These are phyloP conservation scores for Thamnidium elegans DNA, from an alignment of 192 early-diverging fungal genomes.

Conservation along the genomic window DNA sequence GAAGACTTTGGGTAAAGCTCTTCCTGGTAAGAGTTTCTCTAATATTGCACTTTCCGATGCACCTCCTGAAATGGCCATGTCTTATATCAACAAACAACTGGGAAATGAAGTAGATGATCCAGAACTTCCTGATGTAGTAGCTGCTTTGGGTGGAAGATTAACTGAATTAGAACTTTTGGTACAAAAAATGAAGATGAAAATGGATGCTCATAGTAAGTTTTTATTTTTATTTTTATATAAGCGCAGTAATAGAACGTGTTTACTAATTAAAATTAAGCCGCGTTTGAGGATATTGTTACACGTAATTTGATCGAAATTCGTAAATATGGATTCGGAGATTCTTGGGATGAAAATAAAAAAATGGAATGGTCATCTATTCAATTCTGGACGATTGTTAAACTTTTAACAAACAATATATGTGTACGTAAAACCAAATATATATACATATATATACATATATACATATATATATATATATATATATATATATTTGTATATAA, in stretches of 20 bases:
- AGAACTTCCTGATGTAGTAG: slow-evolving; percentile 48
- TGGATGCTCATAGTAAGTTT: slow-evolving; percentile 51
- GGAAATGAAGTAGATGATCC: slow-evolving; percentile 32
- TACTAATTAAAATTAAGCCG: slow-evolving; percentile 44
- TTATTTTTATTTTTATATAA: background rate
- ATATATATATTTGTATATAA: background rate
- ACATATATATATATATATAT: too few species aligned
- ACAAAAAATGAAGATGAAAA: slow-evolving; percentile 81
- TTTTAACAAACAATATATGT: slow-evolving; percentile 56
- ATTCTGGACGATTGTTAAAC: slow-evolving; percentile 84
- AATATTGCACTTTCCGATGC: slow-evolving; percentile 70
- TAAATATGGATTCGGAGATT: slow-evolving; percentile 81
- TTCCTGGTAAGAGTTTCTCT: slow-evolving; percentile 71
- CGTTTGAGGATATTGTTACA: slow-evolving; percentile 80
- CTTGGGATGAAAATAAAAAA: slow-evolving; percentile 37
- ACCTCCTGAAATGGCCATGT: slow-evolving; percentile 54
- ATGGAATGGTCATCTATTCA: slow-evolving; percentile 81
- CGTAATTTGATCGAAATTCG: slow-evolving; percentile 82
- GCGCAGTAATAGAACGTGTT: background rate
- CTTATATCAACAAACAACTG: slow-evolving; percentile 54
- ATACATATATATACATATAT: too few species aligned
- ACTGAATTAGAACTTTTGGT: slow-evolving; percentile 88
- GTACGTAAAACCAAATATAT: slow-evolving; percentile 33
- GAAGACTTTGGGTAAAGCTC: slow-evolving; percentile 70
- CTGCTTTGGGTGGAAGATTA: slow-evolving; percentile 82